phyloP scores from a whole-genome alignment of 192 early-diverging fungal genomes.

The Backusella morwellensis region DNA sequence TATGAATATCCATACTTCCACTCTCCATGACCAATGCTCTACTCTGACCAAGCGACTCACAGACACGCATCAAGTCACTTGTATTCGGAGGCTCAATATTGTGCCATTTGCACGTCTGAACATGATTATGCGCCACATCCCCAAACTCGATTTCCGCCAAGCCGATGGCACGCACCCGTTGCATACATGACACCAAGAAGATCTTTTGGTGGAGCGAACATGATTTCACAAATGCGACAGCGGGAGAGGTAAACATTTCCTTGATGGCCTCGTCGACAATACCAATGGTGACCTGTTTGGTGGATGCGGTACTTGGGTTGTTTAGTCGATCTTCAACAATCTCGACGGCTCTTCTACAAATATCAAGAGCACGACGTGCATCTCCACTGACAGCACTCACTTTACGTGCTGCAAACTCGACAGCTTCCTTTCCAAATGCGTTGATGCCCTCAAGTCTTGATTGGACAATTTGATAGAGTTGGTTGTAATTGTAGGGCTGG shows the following conservation, averaged over 20 bases:
- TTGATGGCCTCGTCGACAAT: constrained; percentile 79
- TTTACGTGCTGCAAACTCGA: constrained; percentile 94
- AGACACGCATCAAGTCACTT: constrained; percentile 61
- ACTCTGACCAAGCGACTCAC: constrained; percentile 61
- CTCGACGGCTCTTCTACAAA: constrained; percentile 81
- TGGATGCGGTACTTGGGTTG: constrained; percentile 6
- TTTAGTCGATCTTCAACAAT: constrained; percentile 54
- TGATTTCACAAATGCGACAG: constrained; percentile 66
- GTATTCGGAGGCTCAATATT: constrained; percentile 56
- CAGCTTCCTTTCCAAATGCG: constrained; percentile 77
- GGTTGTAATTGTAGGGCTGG: constrained; percentile 83
- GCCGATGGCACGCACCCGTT: constrained; percentile 62
- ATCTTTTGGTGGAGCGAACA: constrained; percentile 84
- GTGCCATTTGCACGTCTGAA: constrained; percentile 67
- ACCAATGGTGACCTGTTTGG: constrained; percentile 56
- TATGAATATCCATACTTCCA: constrained; percentile 63
- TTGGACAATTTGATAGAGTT: constrained; percentile 84
- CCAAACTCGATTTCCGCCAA: constrained; percentile 72
- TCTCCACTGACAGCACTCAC: constrained; percentile 96
- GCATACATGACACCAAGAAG: constrained; percentile 74
- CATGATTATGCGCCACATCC: constrained; percentile 65
- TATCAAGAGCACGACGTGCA: constrained; percentile 91
- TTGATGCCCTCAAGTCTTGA: constrained; percentile 72
- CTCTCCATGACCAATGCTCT: constrained; percentile 62
- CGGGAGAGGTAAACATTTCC: constrained; percentile 84